Percentiles rank a stretch among this genome's conserved stretches.
These are phyloP conservation scores for Cyberlindnera maclurae DNA, from an alignment of 805 yeast species.

Conservation along the genomic window DNA sequence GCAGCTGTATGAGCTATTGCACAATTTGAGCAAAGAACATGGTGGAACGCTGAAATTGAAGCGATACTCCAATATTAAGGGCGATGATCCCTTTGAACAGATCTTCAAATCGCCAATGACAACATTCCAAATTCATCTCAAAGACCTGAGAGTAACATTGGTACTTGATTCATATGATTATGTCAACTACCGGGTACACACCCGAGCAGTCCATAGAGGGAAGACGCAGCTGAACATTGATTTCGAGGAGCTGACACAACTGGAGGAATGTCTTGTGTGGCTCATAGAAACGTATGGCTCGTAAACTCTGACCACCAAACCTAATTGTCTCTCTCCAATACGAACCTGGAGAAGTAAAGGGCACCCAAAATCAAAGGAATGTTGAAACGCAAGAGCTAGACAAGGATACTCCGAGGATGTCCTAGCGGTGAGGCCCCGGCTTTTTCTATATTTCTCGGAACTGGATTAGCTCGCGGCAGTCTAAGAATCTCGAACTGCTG, in stretches of 20 bases:
- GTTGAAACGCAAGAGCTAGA: no score
- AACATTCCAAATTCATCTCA: constrained; percentile 27
- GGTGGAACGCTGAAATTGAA: constrained; percentile 10
- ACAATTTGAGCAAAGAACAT: constrained; percentile 9
- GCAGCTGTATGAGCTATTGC: constrained; percentile 7
- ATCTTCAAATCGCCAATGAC: constrained; percentile 19
- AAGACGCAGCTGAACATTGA: constrained; percentile 36
- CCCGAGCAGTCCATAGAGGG: constrained; percentile 17
- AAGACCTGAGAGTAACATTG: constrained; percentile 8
- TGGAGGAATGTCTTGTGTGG: constrained; percentile 54
- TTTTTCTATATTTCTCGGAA: no score
- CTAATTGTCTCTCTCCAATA: no score
- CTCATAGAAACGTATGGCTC: constrained; percentile 25
- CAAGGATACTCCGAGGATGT: no score
- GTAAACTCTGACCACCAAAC: no score
- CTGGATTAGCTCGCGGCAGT: no score
- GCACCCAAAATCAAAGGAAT: no score
- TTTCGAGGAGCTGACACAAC: constrained; percentile 44
- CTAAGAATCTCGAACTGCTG: no score
- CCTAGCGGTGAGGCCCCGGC: no score
- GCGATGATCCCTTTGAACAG: constrained; percentile 16
- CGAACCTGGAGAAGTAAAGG: no score
- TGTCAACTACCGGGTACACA: constrained; percentile 14
- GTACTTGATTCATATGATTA: constrained; percentile 18
- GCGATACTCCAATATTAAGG: constrained; percentile 14